Percentiles rank a stretch among this genome's conserved stretches.
Conservation (phyloP, 768 basidiomycete species). For the Boletus bicolor region DNA sequence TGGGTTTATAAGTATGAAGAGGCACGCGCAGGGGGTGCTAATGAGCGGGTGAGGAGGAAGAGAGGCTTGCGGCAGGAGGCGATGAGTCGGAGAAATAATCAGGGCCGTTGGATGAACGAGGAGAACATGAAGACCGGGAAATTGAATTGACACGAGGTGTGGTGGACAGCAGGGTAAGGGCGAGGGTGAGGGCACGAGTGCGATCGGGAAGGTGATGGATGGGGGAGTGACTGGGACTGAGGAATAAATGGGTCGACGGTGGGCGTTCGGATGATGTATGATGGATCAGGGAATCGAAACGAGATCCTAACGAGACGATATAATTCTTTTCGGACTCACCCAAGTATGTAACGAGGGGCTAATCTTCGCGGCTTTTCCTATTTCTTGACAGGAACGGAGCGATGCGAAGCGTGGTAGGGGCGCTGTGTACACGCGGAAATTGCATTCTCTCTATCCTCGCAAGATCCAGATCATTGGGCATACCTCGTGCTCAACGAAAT, state of each 20-base stretch:
- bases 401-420: slow-evolving; percentile 14
- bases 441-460: neutral
- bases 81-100: slow-evolving; percentile 38
- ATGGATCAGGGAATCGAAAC: slow-evolving; percentile 12
- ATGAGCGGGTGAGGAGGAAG: slow-evolving; percentile 36
- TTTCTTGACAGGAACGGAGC: slow-evolving; percentile 10
- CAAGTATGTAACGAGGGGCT: slow-evolving; percentile 18
- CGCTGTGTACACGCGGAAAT: slow-evolving; percentile 32
- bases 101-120: slow-evolving; percentile 45
- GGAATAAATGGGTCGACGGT: slow-evolving; percentile 31
- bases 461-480: no score
- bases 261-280: slow-evolving; percentile 28
- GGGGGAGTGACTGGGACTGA: slow-evolving; percentile 22
- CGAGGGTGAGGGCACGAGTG: slow-evolving; percentile 31
- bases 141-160: slow-evolving; percentile 46
- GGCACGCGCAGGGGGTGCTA: slow-evolving; percentile 44
- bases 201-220: slow-evolving; percentile 26
- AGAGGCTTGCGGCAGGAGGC: slow-evolving; percentile 37
- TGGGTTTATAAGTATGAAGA: slow-evolving; percentile 48
- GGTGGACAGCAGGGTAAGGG: slow-evolving; percentile 38
- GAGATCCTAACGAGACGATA: slow-evolving; percentile 20
- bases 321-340: slow-evolving; percentile 19
- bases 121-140: slow-evolving; percentile 46
- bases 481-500: no score
- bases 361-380: slow-evolving; percentile 29